These are phyloP conservation scores for Oidiodendron maius DNA, from an alignment of 495 filamentous ascomycete genomes.

Conservation along the genomic window DNA sequence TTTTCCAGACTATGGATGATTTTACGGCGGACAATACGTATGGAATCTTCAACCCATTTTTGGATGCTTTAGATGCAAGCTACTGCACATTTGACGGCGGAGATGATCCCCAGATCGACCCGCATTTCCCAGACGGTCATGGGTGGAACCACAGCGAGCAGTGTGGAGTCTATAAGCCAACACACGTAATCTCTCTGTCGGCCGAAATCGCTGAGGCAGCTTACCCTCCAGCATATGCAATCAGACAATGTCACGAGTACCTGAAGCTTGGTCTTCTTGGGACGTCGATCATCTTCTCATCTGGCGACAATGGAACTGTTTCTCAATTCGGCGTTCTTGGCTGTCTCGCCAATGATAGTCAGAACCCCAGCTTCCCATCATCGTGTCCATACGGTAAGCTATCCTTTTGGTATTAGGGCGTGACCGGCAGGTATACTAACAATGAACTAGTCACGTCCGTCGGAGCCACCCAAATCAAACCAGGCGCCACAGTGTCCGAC, in stretches of 20 bases:
- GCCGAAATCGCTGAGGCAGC: conserved; percentile 15
- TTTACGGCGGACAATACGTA: conserved; percentile 28
- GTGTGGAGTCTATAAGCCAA: conserved; percentile 16
- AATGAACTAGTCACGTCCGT: too few species aligned
- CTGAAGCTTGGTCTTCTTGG: conserved; percentile 40
- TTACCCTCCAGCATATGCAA: conserved; percentile 29
- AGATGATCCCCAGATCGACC: conserved; percentile 16
- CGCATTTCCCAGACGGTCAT: conserved; percentile 10
- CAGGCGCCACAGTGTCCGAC: conserved; percentile 9
- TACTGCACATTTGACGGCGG: conserved; percentile 17
- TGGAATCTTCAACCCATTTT: conserved; percentile 36
- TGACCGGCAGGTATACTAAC: too few species aligned
- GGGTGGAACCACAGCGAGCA: conserved; percentile 8
- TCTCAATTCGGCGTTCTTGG: too few species aligned
- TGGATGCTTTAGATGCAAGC: conserved; percentile 54
- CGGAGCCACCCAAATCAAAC: conserved; percentile 31
- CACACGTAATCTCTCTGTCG: conserved; percentile 14
- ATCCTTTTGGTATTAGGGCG: too few species aligned
- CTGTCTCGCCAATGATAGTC: too few species aligned
- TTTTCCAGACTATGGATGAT: conserved; percentile 16
- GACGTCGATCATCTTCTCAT: conserved; percentile 32
- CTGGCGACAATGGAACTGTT: conserved; percentile 36
- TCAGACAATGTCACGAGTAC: conserved; percentile 18
- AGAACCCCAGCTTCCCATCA: conserved; percentile 32
- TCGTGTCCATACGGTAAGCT: conserved; percentile 43